phyloP scores from a whole-genome alignment of 352 stramenopile genomes.

The Globisporangium polare region DNA sequence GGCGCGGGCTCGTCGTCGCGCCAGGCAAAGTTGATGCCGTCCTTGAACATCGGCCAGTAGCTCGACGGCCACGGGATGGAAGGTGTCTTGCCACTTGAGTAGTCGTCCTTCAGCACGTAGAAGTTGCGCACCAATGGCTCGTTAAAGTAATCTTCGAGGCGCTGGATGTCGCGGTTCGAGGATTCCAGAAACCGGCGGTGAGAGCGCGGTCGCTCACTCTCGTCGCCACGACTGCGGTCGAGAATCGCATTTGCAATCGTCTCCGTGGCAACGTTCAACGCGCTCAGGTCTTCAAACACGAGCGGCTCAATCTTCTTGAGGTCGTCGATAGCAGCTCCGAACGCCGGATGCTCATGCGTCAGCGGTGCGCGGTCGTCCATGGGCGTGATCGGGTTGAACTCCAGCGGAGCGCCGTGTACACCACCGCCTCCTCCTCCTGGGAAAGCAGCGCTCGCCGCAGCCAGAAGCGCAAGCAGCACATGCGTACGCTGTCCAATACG shows the following conservation, averaged over 20 bases:
- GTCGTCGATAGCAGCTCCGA: background rate
- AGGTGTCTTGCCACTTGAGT: background rate
- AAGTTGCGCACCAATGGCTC: background rate
- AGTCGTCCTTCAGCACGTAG: background rate
- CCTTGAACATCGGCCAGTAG: slow-evolving; percentile 61
- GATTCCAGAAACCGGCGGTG: background rate
- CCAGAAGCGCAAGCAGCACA: background rate
- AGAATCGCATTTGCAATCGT: background rate
- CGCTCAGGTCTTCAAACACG: background rate
- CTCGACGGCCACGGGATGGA: slow-evolving; percentile 57
- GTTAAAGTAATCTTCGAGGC: background rate
- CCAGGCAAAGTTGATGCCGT: slow-evolving; percentile 60
- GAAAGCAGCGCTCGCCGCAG: background rate
- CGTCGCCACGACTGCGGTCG: background rate
- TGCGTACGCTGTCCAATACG: background rate
- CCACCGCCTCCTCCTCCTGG: too few relatives aligned
- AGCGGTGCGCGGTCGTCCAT: background rate
- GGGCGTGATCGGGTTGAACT: background rate
- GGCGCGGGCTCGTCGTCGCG: slow-evolving; percentile 9
- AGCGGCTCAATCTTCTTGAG: background rate
- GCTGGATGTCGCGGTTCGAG: background rate
- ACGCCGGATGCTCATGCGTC: background rate
- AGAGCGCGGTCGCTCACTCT: background rate
- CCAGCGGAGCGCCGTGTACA: background rate
- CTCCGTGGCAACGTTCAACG: background rate